Evolutionary conservation across 2,329 filamentous ascomycete species (phyloP).

Genomic region (Akanthomyces lecanii): DNA sequence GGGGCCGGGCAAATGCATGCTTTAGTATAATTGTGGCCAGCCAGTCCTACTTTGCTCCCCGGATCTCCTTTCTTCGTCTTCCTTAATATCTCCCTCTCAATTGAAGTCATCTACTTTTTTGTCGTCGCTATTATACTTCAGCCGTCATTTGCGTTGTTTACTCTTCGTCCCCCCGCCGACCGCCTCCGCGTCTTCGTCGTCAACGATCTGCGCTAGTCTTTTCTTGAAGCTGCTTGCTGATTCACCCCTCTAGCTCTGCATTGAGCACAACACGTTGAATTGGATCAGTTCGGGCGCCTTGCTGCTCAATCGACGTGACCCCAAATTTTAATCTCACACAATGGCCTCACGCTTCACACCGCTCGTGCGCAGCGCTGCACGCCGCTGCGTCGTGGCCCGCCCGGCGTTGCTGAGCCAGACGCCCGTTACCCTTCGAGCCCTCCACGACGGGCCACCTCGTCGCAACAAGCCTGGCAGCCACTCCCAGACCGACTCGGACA

Average conservation of each 20-base stretch:
- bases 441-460: constrained; percentile 32
- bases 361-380: constrained; percentile 27
- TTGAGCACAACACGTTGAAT: background rate
- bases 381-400: constrained; percentile 23
- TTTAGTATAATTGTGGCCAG: background rate
- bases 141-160: too few species aligned
- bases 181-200: background rate
- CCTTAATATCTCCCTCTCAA: constrained; percentile 6
- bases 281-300: constrained; percentile 1
- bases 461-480: constrained; percentile 56
- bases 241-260: background rate
- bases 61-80: background rate
- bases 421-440: constrained; percentile 25
- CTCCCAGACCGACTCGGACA: constrained; percentile 74
- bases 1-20: background rate
- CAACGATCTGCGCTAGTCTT: constrained; percentile 3
- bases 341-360: constrained; percentile 25
- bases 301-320: background rate
- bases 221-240: background rate
- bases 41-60: background rate
- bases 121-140: background rate
- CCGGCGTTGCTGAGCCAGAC: constrained; percentile 20
- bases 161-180: background rate
- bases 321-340: constrained; percentile 5
- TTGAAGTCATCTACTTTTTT: background rate